Percentiles rank a stretch among this genome's conserved stretches.
These are phyloP conservation scores for Gardenia jasminoides DNA, from an alignment of 257 asterid species.

Conservation along the genomic window DNA sequence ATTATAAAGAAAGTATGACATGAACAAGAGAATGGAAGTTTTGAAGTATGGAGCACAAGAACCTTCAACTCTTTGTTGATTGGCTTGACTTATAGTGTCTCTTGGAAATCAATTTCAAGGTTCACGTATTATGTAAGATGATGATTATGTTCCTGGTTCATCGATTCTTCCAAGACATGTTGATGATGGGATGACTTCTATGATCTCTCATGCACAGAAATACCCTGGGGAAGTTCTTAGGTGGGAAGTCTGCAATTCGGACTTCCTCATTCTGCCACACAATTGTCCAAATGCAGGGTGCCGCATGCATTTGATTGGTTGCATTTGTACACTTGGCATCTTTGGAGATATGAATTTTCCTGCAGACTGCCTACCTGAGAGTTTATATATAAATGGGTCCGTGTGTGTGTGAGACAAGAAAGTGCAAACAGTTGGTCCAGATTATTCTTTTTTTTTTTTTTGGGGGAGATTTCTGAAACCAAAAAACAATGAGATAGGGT, in stretches of 20 bases:
- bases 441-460: too few relatives aligned
- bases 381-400: too few relatives aligned
- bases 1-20: too few relatives aligned
- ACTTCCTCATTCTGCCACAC: neutral
- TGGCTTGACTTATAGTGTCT: neutral
- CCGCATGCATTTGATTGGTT: neutral
- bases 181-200: constrained; percentile 1
- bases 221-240: neutral
- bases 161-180: neutral
- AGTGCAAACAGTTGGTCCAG: neutral
- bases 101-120: neutral
- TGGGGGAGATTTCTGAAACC: too few relatives aligned
- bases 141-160: neutral
- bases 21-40: too few relatives aligned
- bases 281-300: neutral
- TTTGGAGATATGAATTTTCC: too few relatives aligned
- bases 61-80: neutral
- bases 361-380: too few relatives aligned
- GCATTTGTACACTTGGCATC: neutral
- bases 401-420: neutral
- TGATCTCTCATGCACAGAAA: too few relatives aligned
- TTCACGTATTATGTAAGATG: neutral
- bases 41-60: too few relatives aligned
- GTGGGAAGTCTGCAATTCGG: neutral
- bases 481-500: neutral